Conservation (phyloP, 2,329 filamentous ascomycete species). For the Penicillium janthinellum region DNA sequence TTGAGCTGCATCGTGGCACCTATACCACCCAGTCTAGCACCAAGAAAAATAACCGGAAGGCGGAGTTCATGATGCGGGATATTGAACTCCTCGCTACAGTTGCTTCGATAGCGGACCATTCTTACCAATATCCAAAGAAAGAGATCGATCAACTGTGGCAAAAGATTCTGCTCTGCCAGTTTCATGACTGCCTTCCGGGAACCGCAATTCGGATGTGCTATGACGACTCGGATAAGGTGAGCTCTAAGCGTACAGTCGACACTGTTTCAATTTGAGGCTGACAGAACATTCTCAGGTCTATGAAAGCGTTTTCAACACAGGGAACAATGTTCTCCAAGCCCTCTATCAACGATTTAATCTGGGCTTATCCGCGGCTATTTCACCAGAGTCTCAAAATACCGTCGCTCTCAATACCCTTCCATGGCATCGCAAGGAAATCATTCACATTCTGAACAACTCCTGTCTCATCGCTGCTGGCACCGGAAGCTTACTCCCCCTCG, state of each 20-base stretch:
- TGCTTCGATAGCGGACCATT: conserved; percentile 67
- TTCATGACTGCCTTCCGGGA: conserved; percentile 94
- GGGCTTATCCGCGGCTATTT: conserved; percentile 55
- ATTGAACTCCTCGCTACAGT: conserved; percentile 86
- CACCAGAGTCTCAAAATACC: conserved; percentile 42
- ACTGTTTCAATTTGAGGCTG: neutral
- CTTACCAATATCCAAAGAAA: conserved; percentile 88
- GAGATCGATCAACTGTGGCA: conserved; percentile 98
- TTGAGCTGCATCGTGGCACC: conserved; percentile 93
- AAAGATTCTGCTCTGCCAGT: conserved; percentile 85
- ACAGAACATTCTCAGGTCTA: conserved; percentile 63
- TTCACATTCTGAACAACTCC: conserved; percentile 57
- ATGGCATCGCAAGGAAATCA: conserved; percentile 76
- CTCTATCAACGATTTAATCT: conserved; percentile 52
- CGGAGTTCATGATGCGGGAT: conserved; percentile 82
- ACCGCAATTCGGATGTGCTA: conserved; percentile 98
- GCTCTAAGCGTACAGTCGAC: neutral
- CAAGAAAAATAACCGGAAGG: conserved; percentile 87
- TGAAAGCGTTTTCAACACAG: conserved; percentile 75
- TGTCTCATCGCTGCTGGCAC: conserved; percentile 20
- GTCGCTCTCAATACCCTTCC: conserved; percentile 81
- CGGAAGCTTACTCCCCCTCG: conserved; percentile 42
- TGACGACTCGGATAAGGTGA: conserved; percentile 74
- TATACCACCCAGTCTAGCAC: conserved; percentile 98
- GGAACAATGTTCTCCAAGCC: conserved; percentile 66